phyloP scores from a whole-genome alignment of 2,329 filamentous ascomycete species.

The Helminthosporium solani region DNA sequence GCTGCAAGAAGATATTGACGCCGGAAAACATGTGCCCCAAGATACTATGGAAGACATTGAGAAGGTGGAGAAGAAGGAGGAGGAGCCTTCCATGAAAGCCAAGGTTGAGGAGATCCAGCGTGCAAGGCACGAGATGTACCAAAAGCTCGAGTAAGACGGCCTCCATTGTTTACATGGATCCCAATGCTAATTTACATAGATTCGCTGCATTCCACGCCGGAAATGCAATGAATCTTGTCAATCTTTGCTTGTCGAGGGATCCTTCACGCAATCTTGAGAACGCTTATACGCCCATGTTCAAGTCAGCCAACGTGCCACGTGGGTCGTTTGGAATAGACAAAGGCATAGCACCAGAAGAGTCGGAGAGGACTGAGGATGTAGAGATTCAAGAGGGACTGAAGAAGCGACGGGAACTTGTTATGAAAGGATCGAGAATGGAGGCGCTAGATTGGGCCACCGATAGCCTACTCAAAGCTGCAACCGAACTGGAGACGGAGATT shows the following conservation, averaged over 20 bases:
- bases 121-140: constrained; percentile 45
- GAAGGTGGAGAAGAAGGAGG: constrained; percentile 44
- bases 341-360: constrained; percentile 21
- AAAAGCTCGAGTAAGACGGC: constrained; percentile 48
- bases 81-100: constrained; percentile 38
- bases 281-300: constrained; percentile 32
- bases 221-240: constrained; percentile 36
- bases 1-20: constrained; percentile 66
- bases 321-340: constrained; percentile 33
- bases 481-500: constrained; percentile 73
- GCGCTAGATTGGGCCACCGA: constrained; percentile 74
- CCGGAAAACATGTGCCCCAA: constrained; percentile 43
- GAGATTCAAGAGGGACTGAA: constrained; percentile 35
- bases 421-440: constrained; percentile 74
- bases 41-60: constrained; percentile 48
- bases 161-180: constrained; percentile 50
- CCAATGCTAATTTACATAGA: constrained; percentile 18
- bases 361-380: constrained; percentile 20
- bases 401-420: constrained; percentile 50
- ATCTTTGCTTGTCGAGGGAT: constrained; percentile 34
- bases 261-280: constrained; percentile 25
- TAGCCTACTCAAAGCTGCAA: constrained; percentile 69
- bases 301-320: constrained; percentile 39
- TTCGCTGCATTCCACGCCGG: constrained; percentile 33
- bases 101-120: constrained; percentile 42